These are phyloP conservation scores for Hawksworthiomyces lignivorus DNA, from an alignment of 2,329 filamentous ascomycete genomes.

Conservation along the genomic window DNA sequence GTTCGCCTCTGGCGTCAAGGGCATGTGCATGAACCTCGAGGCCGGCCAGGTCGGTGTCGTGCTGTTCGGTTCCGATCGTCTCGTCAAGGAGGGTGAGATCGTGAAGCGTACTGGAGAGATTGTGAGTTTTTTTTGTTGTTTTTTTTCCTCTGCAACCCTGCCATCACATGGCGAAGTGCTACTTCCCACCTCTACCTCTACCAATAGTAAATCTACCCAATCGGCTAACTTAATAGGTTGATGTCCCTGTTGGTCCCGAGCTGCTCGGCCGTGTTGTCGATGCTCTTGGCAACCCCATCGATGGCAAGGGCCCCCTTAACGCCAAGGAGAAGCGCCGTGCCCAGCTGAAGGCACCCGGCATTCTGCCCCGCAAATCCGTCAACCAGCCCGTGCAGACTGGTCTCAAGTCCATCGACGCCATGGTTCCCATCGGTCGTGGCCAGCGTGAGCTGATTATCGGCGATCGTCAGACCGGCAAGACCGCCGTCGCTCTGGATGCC, in stretches of 20 bases:
- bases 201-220: no score
- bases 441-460: constrained; percentile 99
- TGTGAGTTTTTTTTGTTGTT: constrained; percentile 51
- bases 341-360: constrained; percentile 97
- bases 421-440: constrained; percentile 99
- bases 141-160: constrained; percentile 8
- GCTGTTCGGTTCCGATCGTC: constrained; percentile 99
- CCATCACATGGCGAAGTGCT: no score
- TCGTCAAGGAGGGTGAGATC: constrained; percentile 98
- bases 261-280: constrained; percentile 97
- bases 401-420: constrained; percentile 98
- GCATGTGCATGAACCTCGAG: constrained; percentile 99
- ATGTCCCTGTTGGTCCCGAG: constrained; percentile 87
- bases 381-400: constrained; percentile 98
- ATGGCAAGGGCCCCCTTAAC: constrained; percentile 97
- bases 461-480: constrained; percentile 99
- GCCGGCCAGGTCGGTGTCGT: constrained; percentile 99
- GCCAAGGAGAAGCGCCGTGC: constrained; percentile 88
- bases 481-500: constrained; percentile 92
- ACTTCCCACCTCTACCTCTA: no score
- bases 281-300: constrained; percentile 97
- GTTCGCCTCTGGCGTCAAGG: constrained; percentile 99
- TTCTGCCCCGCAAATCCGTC: constrained; percentile 94
- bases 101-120: constrained; percentile 99
- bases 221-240: constrained; percentile 76